Conservation (phyloP, 2,329 filamentous ascomycete species). For the Neospermospora avenae region DNA sequence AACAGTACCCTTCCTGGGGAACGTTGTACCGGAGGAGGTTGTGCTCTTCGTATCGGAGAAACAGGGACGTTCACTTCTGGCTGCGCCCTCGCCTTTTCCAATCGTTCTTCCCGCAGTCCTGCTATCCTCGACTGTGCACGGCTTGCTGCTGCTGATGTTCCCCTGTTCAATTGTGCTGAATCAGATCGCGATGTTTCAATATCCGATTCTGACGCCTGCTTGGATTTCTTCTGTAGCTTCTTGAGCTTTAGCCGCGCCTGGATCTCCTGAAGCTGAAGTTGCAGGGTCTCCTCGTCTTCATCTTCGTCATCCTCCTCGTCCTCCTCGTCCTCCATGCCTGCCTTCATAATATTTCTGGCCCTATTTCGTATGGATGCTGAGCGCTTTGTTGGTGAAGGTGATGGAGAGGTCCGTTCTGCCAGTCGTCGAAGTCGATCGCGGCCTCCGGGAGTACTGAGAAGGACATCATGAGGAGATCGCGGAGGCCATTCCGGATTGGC, state of each 20-base stretch:
- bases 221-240: conserved; percentile 67
- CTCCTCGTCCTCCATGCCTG: conserved; percentile 47
- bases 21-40: conserved; percentile 51
- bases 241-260: conserved; percentile 86
- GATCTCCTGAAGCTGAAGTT: conserved; percentile 83
- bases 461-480: conserved; percentile 61
- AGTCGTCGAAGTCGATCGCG: conserved; percentile 70
- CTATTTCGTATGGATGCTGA: conserved; percentile 20
- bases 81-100: conserved; percentile 35
- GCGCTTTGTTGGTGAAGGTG: conserved; percentile 61
- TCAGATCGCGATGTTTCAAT: conserved; percentile 18
- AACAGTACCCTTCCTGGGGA: conserved; percentile 79
- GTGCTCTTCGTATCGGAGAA: conserved; percentile 63
- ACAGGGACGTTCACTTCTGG: conserved; percentile 67
- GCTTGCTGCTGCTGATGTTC: conserved; percentile 28
- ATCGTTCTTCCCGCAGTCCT: conserved; percentile 24
- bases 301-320: too few species aligned
- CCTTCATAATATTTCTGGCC: conserved; percentile 22
- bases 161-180: conserved; percentile 19
- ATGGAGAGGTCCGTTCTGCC: conserved; percentile 63
- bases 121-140: conserved; percentile 29
- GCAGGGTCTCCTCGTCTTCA: conserved; percentile 86
- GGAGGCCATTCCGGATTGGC: conserved; percentile 56
- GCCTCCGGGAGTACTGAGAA: conserved; percentile 70
- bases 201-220: conserved; percentile 33